Conservation (phyloP, 768 basidiomycete species). For the Trametes coccinea region DNA sequence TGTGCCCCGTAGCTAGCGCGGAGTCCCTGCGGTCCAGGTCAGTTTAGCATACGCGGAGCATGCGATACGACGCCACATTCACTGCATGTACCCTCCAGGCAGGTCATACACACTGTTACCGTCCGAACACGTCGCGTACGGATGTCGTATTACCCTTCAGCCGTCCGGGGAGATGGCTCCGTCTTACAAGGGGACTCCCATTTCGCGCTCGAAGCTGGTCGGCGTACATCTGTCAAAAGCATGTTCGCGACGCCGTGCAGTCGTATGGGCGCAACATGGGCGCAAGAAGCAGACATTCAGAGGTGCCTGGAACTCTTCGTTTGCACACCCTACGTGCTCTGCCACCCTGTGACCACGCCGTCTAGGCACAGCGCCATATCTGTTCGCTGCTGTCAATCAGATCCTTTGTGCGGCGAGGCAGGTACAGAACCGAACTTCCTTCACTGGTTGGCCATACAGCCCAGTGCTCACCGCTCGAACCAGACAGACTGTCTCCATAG, state of each 20-base stretch:
- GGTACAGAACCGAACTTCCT: background rate
- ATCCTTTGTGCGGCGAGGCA: background rate
- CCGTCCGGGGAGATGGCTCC: background rate
- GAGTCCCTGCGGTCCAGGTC: background rate
- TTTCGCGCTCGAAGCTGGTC: background rate
- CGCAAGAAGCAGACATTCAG: background rate
- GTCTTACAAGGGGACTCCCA: background rate
- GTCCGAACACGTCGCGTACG: background rate
- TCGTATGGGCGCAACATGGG: background rate
- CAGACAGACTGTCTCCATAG: constrained; percentile 3
- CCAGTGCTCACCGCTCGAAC: background rate
- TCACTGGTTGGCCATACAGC: background rate
- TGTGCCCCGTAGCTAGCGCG: background rate
- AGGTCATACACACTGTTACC: constrained; percentile 1
- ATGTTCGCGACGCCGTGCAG: background rate
- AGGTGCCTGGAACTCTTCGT: background rate
- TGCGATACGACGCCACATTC: background rate
- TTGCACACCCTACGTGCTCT: background rate
- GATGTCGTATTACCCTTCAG: background rate
- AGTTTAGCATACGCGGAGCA: constrained; percentile 7
- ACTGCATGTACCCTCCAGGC: constrained; percentile 1
- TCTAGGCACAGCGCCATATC: background rate
- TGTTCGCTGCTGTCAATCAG: background rate
- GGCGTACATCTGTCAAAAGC: constrained; percentile 7
- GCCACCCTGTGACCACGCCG: background rate